Base-by-base conservation (phyloP, 2,329 filamentous ascomycete species). In the Calonectria pauciramosa region DNA sequence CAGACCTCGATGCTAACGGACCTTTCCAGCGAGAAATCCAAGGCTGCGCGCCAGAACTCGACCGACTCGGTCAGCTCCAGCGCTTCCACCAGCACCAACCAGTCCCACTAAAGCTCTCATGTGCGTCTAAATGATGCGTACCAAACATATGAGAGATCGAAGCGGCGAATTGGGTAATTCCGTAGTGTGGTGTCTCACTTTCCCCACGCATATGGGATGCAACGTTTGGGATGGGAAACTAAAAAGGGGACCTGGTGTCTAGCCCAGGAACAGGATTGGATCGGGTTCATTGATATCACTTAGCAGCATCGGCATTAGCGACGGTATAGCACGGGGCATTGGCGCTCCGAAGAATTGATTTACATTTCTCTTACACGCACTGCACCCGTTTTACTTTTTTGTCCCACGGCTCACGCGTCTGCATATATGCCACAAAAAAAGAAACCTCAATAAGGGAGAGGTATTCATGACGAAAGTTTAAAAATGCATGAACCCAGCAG, bases 1-100 rank as follows among this genome's bases (percentile, higher is more conserved):
- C 34, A n/a, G 56, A 56, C 20, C 30, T 38, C 9, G 26, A 56
- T 67, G n/a, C 71, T 81, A 23, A 76, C 80, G 76, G 64, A 77
- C 60, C 34, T 36, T 14, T 51, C 10, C 71, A 88, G 86, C 70
- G 86, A 88, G 84, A 86, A 86, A 71, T 73, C 71, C 68, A 87
- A 87, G 84, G 81, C 85, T 59, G 26, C 79, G 44, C 84, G 85
- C 71, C 81, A 81, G 76, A 82, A 82, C 78, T 86, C 85, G 32
- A 79, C 82, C 71, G 84, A 83, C 76, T 86, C 85, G 28, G 78
- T 82, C 71, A 77, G 79, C 47, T 84, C 83, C 36, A 81, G 71
- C 65, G 73, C 83, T 28, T 85, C 84, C 54, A 69, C 73, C 76
- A 76, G 71, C 75, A 81, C 78, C 38, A 56, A 60, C 66, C 71